Evolutionary conservation across 2,329 filamentous ascomycete species (phyloP), one percentile per base, ranked within the genome.

Genomic region (Fusarium penzigii): DNA sequence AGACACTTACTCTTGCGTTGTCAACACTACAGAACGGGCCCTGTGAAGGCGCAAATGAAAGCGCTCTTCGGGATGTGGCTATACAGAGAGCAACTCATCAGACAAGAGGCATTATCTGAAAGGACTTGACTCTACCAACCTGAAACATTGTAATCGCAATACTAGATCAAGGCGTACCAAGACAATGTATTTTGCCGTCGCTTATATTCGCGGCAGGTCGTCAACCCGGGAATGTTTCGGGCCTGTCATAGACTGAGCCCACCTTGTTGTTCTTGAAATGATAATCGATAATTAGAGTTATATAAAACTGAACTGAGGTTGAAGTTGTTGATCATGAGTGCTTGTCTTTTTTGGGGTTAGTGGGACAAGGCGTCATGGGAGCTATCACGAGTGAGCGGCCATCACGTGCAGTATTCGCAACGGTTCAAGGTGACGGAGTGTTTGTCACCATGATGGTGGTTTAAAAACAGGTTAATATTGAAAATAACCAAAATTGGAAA

Each of bases 31-130:
- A 20, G 89, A 92, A 55, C 89, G 85, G 42, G 92, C 92, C 48
- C 92, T 86, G 74, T 96, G 92, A 58, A 89, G 78, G 56, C 92
- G 89, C 46, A 96, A 79, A 58, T 84, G 89, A 68, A 95, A 89
- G 57, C 83, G 82, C 68, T 92, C 86, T 69, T 86, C 83, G 39
- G 86, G 87, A 66, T 88, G 82, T 60, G 81, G 80, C 82, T 85
- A 65, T 16, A 17, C 14, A 36, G 40, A 36, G 14, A 25, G 34
- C 38, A 17, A 29, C 17, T 14, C 6, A 32, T 65, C 39, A 64
- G 63, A 44, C 36, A n/a, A n/a, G 5, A 13, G 34, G 29, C 38
- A 16, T 17, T n/a, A 38, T 12, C 36, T 17, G 17, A 12, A 34
- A 25, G 43, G 13, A 44, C 42, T 38, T 51, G 47, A 34, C 39